phyloP scores from a whole-genome alignment of 306 rosid genomes.

The Dalbergia cochinchinensis region DNA sequence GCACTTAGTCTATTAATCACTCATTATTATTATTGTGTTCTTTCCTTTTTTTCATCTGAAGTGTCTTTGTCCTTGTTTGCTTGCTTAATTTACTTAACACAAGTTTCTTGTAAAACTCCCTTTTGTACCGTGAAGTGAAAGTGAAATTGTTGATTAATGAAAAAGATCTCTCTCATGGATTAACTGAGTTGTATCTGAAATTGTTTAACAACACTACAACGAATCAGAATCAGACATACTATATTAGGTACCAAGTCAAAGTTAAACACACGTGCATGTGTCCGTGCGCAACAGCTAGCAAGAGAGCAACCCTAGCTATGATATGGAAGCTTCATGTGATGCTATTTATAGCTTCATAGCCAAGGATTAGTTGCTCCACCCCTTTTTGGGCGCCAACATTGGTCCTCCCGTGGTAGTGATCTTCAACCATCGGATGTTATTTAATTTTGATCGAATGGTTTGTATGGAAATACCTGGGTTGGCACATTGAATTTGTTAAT shows the following conservation, averaged over 20 bases:
- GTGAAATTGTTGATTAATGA: neutral
- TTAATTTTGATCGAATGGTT: too few relatives aligned
- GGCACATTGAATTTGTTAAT: too few relatives aligned
- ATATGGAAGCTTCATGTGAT: slow-evolving; percentile 39
- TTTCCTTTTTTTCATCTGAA: neutral
- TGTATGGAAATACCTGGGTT: too few relatives aligned
- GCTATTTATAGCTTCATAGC: slow-evolving; percentile 22
- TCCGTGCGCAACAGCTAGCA: slow-evolving; percentile 43
- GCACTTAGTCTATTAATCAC: too few relatives aligned
- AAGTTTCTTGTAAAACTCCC: slow-evolving; percentile 53
- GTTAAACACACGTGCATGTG: slow-evolving; percentile 34
- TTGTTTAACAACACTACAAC: neutral
- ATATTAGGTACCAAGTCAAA: neutral
- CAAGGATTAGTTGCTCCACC: too few relatives aligned
- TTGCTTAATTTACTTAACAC: slow-evolving; percentile 62
- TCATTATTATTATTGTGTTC: neutral
- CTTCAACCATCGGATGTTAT: too few relatives aligned
- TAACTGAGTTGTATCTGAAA: neutral
- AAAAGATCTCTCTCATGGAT: neutral
- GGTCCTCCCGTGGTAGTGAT: too few relatives aligned
- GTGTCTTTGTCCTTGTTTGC: slow-evolving; percentile 56
- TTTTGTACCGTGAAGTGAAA: slow-evolving; percentile 25
- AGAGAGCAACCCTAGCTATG: slow-evolving; percentile 14
- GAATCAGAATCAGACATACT: neutral
- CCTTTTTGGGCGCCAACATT: too few relatives aligned